Percentiles rank a stretch among this genome's conserved stretches.
Conservation (phyloP, 352 stramenopile genomes). For the Aphanomyces stellatus region DNA sequence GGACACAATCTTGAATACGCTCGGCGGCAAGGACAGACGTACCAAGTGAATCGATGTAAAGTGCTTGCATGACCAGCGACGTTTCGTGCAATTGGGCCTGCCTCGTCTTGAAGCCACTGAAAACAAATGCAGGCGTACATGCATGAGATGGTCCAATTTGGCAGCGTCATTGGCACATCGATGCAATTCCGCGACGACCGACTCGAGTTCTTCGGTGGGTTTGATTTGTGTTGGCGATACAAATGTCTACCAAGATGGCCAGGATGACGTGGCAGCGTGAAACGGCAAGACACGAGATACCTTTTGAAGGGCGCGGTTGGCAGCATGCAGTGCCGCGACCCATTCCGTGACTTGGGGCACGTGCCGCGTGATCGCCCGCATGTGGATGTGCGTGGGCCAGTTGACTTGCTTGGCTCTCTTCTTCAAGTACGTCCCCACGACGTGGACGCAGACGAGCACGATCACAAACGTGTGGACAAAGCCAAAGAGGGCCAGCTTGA, state of each 20-base stretch:
- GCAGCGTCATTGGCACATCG: neutral
- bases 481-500: conserved; percentile 33
- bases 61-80: conserved; percentile 28
- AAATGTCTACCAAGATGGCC: neutral
- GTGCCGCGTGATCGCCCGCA: conserved; percentile 21
- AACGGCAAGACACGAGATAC: neutral
- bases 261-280: neutral
- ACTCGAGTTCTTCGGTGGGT: neutral
- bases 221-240: neutral
- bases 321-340: conserved; percentile 27
- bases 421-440: conserved; percentile 23
- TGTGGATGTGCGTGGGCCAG: conserved; percentile 13
- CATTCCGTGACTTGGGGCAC: conserved; percentile 22
- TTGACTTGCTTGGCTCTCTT: conserved; percentile 16
- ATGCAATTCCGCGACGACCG: neutral
- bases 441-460: neutral
- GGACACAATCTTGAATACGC: neutral
- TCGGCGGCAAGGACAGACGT: conserved; percentile 20
- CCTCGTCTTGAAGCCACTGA: neutral
- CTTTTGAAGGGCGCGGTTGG: conserved; percentile 23
- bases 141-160: neutral
- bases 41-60: conserved; percentile 40
- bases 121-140: too few species aligned
- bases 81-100: conserved; percentile 37
- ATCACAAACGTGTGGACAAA: conserved; percentile 32